Conservation (phyloP, 2,329 filamentous ascomycete species). For the Zasmidium angulare region DNA sequence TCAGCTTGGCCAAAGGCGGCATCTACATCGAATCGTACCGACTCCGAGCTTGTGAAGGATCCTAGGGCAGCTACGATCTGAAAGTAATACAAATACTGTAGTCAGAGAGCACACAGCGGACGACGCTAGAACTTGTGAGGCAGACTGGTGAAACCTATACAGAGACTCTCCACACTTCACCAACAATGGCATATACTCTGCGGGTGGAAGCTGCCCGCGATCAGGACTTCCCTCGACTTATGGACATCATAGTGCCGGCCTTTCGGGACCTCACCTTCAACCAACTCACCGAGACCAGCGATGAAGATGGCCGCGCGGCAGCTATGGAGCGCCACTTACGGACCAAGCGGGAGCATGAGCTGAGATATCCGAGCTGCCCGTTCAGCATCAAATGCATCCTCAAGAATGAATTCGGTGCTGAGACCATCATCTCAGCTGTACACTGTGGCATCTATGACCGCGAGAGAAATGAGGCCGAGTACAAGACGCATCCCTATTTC, state of each 20-base stretch:
- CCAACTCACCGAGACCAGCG: conserved; percentile 18
- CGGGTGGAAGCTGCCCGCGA: conserved; percentile 22
- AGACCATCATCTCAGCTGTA: conserved; percentile 23
- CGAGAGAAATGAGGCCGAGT: conserved; percentile 14
- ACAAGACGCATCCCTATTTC: conserved; percentile 13
- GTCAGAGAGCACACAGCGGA: too few relatives aligned
- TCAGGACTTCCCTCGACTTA: conserved; percentile 25
- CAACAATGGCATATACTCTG: conserved; percentile 5
- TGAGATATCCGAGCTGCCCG: conserved; percentile 5
- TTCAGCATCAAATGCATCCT: conserved; percentile 24
- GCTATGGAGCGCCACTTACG: conserved; percentile 19
- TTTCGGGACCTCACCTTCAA: conserved; percentile 18
- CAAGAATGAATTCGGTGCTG: conserved; percentile 16
- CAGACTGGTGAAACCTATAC: too few relatives aligned
- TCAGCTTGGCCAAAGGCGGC: too few relatives aligned
- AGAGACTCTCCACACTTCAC: background rate
- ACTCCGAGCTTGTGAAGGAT: too few relatives aligned
- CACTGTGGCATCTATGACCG: conserved; percentile 26
- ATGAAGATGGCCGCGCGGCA: conserved; percentile 14
- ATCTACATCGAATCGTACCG: too few relatives aligned
- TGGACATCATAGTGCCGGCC: conserved; percentile 19
- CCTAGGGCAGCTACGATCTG: too few relatives aligned
- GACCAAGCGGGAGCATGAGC: conserved; percentile 23
- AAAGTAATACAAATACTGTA: too few relatives aligned
- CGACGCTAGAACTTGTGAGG: too few relatives aligned